Percentiles rank a stretch among this genome's conserved stretches.
These are phyloP conservation scores for Candida quercuum DNA, from an alignment of 805 yeast species.

Conservation along the genomic window DNA sequence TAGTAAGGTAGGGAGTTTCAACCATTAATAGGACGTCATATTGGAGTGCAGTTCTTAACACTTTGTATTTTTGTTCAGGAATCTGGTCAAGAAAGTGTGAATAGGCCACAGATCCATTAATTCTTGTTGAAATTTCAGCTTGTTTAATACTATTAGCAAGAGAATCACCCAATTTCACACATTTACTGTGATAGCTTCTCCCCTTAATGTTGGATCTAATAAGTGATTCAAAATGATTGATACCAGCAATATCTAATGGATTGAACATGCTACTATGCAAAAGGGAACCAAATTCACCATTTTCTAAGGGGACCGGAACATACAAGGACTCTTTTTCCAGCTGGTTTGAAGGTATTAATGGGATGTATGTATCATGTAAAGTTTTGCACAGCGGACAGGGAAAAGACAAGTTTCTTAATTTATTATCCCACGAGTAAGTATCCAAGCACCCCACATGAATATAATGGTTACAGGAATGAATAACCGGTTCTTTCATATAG, in stretches of 20 bases:
- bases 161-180: slow-evolving; percentile 1
- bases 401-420: slow-evolving; percentile 55
- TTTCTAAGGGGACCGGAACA: neutral
- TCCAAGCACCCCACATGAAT: slow-evolving; percentile 80
- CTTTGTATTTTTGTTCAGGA: slow-evolving; percentile 33
- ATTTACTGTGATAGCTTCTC: neutral
- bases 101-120: slow-evolving; percentile 32
- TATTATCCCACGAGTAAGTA: slow-evolving; percentile 60
- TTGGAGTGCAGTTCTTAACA: slow-evolving; percentile 27
- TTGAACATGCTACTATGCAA: neutral
- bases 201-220: neutral
- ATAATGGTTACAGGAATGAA: slow-evolving; percentile 82
- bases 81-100: slow-evolving; percentile 26
- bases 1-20: slow-evolving; percentile 4
- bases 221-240: neutral
- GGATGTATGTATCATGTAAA: slow-evolving; percentile 68
- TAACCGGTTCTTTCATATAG: slow-evolving; percentile 8
- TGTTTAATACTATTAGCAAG: slow-evolving; percentile 49
- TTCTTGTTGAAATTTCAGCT: slow-evolving; percentile 54
- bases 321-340: neutral
- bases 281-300: neutral
- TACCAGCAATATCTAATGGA: neutral
- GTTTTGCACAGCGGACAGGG: slow-evolving; percentile 95
- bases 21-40: slow-evolving; percentile 4
- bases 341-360: slow-evolving; percentile 34